Evolutionary conservation across 345 rosid species (phyloP).

Genomic region (Aurinia saxatilis): DNA sequence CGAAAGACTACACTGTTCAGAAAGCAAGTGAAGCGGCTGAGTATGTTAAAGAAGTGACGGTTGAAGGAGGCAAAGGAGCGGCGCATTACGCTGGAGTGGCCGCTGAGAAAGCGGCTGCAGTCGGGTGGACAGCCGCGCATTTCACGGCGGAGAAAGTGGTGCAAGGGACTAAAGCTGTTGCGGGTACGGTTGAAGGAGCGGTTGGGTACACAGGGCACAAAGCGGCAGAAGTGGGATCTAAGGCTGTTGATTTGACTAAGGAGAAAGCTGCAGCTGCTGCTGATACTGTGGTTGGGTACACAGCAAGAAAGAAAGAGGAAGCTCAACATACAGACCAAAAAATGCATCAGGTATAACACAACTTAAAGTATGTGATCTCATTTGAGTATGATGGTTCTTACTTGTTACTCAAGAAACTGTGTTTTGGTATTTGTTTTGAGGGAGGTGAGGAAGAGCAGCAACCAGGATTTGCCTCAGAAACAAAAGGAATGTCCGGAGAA

Average conservation of each 20-base stretch:
- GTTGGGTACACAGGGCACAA: conserved; percentile 50
- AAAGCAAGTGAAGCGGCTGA: conserved; percentile 28
- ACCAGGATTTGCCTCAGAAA: background rate
- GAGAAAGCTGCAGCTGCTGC: conserved; percentile 43
- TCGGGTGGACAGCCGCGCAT: conserved; percentile 75
- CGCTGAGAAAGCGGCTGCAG: conserved; percentile 47
- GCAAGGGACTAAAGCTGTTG: conserved; percentile 57
- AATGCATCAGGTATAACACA: conserved; percentile 16
- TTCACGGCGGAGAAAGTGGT: conserved; percentile 45
- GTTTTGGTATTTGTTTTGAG: conserved; percentile 12
- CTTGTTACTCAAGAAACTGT: conserved; percentile 10
- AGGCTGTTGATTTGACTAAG: conserved; percentile 57
- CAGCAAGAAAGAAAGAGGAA: conserved; percentile 70
- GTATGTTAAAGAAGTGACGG: conserved; percentile 34
- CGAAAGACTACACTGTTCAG: conserved; percentile 22
- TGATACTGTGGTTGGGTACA: conserved; percentile 52
- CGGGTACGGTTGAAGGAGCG: conserved; percentile 38
- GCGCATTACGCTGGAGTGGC: conserved; percentile 45
- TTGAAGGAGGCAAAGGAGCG: conserved; percentile 49
- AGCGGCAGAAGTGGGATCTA: conserved; percentile 51
- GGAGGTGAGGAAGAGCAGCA: conserved; percentile 30
- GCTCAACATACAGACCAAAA: conserved; percentile 30
- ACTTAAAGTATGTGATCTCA: background rate
- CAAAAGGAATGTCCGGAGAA: background rate
- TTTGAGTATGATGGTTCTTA: background rate